Evolutionary conservation across 768 basidiomycete genomes (phyloP).

Genomic region (Pleurotus tuber-regium): DNA sequence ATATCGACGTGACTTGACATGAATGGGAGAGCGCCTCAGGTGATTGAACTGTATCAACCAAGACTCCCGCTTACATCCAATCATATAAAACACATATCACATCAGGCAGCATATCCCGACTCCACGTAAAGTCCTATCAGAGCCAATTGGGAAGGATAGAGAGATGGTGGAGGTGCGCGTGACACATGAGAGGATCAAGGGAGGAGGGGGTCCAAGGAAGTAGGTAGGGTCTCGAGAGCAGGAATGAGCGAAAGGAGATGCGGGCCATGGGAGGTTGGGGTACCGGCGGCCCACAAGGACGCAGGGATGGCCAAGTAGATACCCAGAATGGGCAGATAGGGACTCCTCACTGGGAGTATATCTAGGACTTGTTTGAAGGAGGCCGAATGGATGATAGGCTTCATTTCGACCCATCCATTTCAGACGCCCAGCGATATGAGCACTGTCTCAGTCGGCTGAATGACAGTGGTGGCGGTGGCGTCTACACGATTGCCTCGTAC

Average conservation of each 20-base stretch:
- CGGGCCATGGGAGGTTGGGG: background rate
- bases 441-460: too few species aligned
- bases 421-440: too few species aligned
- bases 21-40: background rate
- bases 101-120: background rate
- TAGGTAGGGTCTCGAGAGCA: background rate
- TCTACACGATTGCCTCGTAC: too few species aligned
- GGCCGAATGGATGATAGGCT: too few species aligned
- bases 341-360: background rate
- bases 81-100: too few species aligned
- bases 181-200: background rate
- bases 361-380: background rate
- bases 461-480: too few species aligned
- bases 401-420: too few species aligned
- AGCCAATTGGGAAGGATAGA: background rate
- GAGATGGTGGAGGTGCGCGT: background rate
- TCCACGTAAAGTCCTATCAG: background rate
- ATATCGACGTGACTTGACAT: background rate
- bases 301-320: background rate
- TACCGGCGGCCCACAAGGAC: background rate
- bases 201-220: background rate
- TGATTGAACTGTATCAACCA: background rate
- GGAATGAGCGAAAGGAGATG: background rate
- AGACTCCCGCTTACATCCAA: background rate
- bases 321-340: background rate